Evolutionary conservation across 139 green algal genomes (phyloP), one percentile per base, ranked within the genome.

Genomic region (Desmodesmus armatus): DNA sequence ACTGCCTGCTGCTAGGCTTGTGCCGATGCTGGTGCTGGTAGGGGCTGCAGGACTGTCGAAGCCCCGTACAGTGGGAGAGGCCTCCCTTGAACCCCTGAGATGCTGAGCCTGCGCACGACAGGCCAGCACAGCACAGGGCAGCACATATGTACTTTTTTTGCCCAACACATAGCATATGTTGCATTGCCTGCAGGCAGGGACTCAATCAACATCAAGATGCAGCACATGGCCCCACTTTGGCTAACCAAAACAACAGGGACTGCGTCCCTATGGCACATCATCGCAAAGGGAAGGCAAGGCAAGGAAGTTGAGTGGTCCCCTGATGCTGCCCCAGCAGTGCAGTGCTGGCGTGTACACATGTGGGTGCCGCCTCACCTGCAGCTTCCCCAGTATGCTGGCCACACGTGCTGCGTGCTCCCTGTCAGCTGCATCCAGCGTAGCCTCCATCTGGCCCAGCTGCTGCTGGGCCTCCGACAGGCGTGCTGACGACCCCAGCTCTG

Each of bases 381-480:
- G n/a, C 63, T 84, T n/a, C 62, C 77, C 17, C 41, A 84, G 63
- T 9, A 76, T 33, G 27, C 67, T 25, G 62, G 65, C 33, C 44
- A 76, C 60, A 53, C 29, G n/a, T 9, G 29, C 29, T 66, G 66
- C 78, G 23, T 84, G 41, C 23, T 65, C 63, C 2, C 25, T 27
- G 21, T 65, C 44, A 31, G 78, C 78, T 35, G 31, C 25, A 39
- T 51, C 25, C 15, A 84, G 41, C 2, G 33, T 31, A 62, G 65
- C 15, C 78, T 84, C 39, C 44, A 84, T 41, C n/a, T 63, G 19
- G 35, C 31, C 29, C 78, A 84, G 62, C 44, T 84, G 78, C 43
- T 84, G 41, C 31, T 40, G 27, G n/a, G 78, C 78, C 35, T 41
- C 62, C 40, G 58, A 41, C 62, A 77, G 33, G 31, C 78, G 78